Evolutionary conservation across 2,329 filamentous ascomycete genomes (phyloP).

Genomic region (Alternaria angustiovoidea): DNA sequence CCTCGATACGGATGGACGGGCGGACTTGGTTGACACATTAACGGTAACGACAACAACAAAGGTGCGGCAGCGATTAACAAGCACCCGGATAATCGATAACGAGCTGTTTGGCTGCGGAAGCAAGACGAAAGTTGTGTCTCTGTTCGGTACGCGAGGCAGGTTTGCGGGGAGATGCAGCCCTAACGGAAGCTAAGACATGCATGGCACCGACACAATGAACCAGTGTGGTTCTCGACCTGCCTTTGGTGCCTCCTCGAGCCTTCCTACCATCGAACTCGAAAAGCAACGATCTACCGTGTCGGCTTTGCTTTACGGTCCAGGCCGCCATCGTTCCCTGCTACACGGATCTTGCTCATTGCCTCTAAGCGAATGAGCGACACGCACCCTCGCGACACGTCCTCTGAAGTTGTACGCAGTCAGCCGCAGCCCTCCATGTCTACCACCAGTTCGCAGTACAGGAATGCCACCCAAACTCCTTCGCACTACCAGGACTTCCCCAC

Average conservation of each 20-base stretch:
- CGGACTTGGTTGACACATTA: not conserved
- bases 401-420: slow-evolving; percentile 36
- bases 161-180: slow-evolving; percentile 35
- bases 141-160: slow-evolving; percentile 6
- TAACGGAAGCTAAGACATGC: slow-evolving; percentile 34
- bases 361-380: slow-evolving; percentile 32
- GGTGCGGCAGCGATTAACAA: not conserved
- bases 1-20: not conserved
- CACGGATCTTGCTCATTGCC: slow-evolving; percentile 23
- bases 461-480: slow-evolving; percentile 35
- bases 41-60: too few species aligned
- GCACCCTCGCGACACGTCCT: slow-evolving; percentile 23
- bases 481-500: slow-evolving; percentile 37
- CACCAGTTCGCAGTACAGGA: slow-evolving; percentile 42
- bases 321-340: slow-evolving; percentile 29
- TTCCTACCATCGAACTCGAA: slow-evolving; percentile 26
- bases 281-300: slow-evolving; percentile 27
- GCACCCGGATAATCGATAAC: not conserved
- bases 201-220: slow-evolving; percentile 22
- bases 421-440: slow-evolving; percentile 40
- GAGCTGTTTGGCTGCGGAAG: not conserved
- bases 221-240: slow-evolving; percentile 28
- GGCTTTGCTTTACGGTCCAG: slow-evolving; percentile 31
- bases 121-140: not conserved
- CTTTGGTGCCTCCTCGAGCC: slow-evolving; percentile 32